A percentile compares a stretch with the other conserved stretches of the same genome.
phyloP scores from a whole-genome alignment of 1,284 basidiomycete genomes.

The Jaminaea rosea region DNA sequence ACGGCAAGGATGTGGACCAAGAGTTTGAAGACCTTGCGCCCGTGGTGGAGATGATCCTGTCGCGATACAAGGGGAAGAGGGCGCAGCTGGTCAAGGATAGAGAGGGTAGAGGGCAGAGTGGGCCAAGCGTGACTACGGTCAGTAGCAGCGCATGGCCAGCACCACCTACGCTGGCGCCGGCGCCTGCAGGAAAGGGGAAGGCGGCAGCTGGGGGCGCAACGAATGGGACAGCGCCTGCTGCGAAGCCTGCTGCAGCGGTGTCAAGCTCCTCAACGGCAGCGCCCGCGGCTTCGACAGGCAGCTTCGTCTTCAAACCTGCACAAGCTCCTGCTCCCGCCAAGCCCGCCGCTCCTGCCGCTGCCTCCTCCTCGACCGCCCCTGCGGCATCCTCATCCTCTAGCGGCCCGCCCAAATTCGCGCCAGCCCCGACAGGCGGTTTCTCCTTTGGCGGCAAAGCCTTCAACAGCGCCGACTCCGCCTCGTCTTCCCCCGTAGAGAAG shows the following conservation, averaged over 20 bases:
- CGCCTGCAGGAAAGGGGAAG: too few species aligned
- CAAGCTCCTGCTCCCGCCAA: background rate
- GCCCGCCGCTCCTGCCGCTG: background rate
- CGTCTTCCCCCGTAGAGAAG: background rate
- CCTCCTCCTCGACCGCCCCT: background rate
- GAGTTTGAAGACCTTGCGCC: background rate
- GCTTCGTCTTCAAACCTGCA: background rate
- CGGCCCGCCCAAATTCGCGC: too few species aligned
- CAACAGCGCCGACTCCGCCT: conserved; percentile 7
- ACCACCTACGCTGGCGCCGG: too few species aligned
- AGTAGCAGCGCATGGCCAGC: too few species aligned
- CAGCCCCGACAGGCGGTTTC: background rate
- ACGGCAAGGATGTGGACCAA: background rate
- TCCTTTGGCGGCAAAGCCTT: background rate
- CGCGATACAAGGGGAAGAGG: conserved; percentile 1
- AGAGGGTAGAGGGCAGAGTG: too few species aligned
- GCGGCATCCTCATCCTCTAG: background rate
- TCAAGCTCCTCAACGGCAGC: background rate
- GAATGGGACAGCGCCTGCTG: background rate
- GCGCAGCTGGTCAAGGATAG: background rate
- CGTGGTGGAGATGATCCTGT: background rate
- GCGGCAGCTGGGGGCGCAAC: background rate
- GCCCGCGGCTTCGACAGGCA: background rate
- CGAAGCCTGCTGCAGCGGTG: too few species aligned
- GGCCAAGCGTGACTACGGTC: too few species aligned